A percentile compares a stretch with the other conserved stretches of the same genome.
Evolutionary conservation across 768 basidiomycete species (phyloP).

Genomic region (Mycena haematopus): DNA sequence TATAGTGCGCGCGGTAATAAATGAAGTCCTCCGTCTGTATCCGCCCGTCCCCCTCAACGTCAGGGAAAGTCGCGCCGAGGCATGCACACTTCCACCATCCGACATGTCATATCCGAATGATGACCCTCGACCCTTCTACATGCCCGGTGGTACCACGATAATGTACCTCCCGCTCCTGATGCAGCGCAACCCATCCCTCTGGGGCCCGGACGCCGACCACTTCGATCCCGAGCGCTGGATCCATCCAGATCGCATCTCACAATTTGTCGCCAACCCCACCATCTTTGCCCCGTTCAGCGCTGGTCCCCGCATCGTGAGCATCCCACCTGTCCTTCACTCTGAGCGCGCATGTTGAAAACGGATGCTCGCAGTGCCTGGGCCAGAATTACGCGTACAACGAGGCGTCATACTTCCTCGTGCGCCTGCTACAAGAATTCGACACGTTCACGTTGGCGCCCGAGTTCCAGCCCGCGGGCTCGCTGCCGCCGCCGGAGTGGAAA

Average conservation of each 20-base stretch:
- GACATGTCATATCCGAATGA: constrained; percentile 52
- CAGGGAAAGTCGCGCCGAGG: constrained; percentile 57
- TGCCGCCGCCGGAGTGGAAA: constrained; percentile 68
- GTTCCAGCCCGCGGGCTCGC: constrained; percentile 64
- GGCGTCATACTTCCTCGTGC: constrained; percentile 73
- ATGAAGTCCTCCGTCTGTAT: constrained; percentile 79
- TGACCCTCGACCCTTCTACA: constrained; percentile 54
- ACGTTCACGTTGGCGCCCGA: constrained; percentile 65
- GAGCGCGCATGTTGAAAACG: background rate
- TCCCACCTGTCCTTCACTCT: background rate
- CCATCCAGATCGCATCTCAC: constrained; percentile 56
- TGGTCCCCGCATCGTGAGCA: constrained; percentile 63
- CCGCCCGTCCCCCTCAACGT: constrained; percentile 81
- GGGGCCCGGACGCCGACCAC: constrained; percentile 79
- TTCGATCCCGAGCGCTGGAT: constrained; percentile 86
- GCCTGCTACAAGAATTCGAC: constrained; percentile 70
- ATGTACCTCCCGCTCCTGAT: constrained; percentile 67
- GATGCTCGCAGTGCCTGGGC: constrained; percentile 61
- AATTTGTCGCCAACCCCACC: constrained; percentile 62
- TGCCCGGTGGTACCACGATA: constrained; percentile 63
- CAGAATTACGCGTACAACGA: constrained; percentile 82
- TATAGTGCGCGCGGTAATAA: constrained; percentile 78
- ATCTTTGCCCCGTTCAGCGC: constrained; percentile 81
- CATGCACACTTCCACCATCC: constrained; percentile 58
- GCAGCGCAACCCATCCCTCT: constrained; percentile 70